Evolutionary conservation across 2,329 filamentous ascomycete genomes (phyloP).

Genomic region (Pyrenochaeta sp.): DNA sequence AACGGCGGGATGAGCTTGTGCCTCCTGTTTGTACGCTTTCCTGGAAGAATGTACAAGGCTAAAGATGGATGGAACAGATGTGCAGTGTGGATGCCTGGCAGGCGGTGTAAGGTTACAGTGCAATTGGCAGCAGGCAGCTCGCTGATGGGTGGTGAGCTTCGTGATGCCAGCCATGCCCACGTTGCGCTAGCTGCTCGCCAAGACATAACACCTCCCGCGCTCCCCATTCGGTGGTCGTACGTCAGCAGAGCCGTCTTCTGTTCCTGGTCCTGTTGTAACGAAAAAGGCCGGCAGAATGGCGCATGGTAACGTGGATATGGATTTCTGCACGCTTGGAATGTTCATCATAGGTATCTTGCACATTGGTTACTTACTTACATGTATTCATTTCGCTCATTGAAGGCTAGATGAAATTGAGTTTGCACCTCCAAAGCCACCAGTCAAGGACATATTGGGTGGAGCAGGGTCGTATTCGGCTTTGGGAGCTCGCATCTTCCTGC

Average conservation of each 20-base stretch:
- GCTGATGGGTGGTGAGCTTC: conserved; percentile 8
- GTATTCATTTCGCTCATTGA: conserved; percentile 12
- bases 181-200: conserved; percentile 28
- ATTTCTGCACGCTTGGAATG: conserved; percentile 70
- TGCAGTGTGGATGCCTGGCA: background rate
- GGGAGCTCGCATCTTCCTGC: conserved; percentile 87
- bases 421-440: conserved; percentile 71
- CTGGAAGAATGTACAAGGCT: background rate
- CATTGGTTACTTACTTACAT: conserved; percentile 15
- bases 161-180: conserved; percentile 12
- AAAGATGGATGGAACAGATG: background rate
- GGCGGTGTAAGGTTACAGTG: background rate
- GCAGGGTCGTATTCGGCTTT: conserved; percentile 87
- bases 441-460: conserved; percentile 83
- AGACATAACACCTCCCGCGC: conserved; percentile 2
- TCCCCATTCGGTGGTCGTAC: conserved; percentile 5
- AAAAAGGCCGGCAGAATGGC: conserved; percentile 14
- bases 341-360: conserved; percentile 65
- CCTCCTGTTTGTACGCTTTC: background rate
- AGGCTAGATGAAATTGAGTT: conserved; percentile 88
- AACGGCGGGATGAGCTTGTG: conserved; percentile 34
- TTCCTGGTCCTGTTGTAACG: background rate
- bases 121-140: conserved; percentile 9
- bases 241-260: conserved; percentile 5
- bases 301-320: conserved; percentile 44